Base-by-base conservation (phyloP, 2,329 filamentous ascomycete species). In the Aspergillus latus region DNA sequence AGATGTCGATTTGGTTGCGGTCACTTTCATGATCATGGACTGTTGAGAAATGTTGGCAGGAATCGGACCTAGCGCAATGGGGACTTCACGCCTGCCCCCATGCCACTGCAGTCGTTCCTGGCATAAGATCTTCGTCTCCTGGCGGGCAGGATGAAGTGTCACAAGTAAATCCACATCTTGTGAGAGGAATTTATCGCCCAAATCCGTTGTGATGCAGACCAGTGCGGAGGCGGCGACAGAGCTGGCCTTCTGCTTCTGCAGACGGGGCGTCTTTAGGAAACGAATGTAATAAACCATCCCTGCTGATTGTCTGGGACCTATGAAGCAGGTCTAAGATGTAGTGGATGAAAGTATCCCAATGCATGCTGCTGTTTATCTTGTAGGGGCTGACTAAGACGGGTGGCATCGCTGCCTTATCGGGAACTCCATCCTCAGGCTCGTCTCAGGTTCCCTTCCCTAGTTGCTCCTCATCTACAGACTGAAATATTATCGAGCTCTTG, bases 141-240 rank as follows among this genome's bases (percentile, higher is more conserved):
- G 57, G 21, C 59, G 44, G 34, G 61, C 44, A 26, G 62, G 54
- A 21, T 51, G 47, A 57, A 70, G 64, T 39, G 61, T 66, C 34
- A 66, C 62, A 13, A 66, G 57, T 55, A 74, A 62, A 57, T 70
- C 66, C 49, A 69, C 66, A 62, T 74, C 69, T 54, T 74, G 65
- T n/a, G 79, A 76, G 43, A 84, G 78, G 66, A 88, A 87, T 0
- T 79, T 79, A 64, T 88, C 86, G 15, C 87, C 87, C 6, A 90
- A 76, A 66, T 90, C 87, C 26, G 86, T 88, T 9, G 85, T 87
- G 66, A 89, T 80, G 39, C 86, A 87, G 57, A 89, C 75, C 30
- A 85, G 75, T 47, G 79, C 74, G 58, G 74, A 80, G 54, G 84
- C 70, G 13, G 70, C 68, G 54, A 78, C 67, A 13, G 65, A 64